phyloP scores from a whole-genome alignment of 169 alveolate genomes.

The Eimeria acervulina region DNA sequence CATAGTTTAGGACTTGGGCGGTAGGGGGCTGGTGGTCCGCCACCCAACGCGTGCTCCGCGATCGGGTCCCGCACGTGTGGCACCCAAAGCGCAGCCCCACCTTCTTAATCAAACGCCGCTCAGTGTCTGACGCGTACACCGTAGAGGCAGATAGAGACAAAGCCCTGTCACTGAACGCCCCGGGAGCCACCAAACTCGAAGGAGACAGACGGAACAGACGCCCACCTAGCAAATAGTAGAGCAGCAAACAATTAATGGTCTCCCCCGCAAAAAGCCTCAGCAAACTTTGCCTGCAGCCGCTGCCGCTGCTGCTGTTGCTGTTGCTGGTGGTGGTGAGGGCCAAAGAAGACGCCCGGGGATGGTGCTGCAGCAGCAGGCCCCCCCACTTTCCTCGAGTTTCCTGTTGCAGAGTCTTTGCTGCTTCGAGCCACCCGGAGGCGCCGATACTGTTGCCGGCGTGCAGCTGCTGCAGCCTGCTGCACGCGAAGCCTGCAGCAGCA shows the following conservation, averaged over 20 bases:
- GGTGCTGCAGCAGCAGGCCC: conserved; percentile 45
- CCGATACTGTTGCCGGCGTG: background rate
- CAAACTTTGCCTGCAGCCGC: background rate
- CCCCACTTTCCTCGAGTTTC: conserved; percentile 64
- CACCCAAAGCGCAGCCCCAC: conserved; percentile 88
- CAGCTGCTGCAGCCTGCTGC: conserved; percentile 60
- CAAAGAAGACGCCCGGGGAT: background rate
- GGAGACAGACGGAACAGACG: conserved; percentile 63
- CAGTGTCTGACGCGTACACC: conserved; percentile 17
- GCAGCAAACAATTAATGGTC: conserved; percentile 2
- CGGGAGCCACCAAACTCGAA: conserved; percentile 43
- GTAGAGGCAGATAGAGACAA: background rate
- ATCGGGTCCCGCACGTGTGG: conserved; percentile 88
- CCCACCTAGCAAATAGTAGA: conserved; percentile 34
- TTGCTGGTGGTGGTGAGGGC: background rate
- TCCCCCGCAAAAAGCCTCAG: background rate
- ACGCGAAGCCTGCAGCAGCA: conserved; percentile 15
- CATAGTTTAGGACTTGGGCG: conserved; percentile 84
- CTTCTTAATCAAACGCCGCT: conserved; percentile 72
- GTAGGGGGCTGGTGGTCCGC: conserved; percentile 92
- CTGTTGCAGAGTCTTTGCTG: conserved; percentile 52
- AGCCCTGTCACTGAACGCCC: background rate
- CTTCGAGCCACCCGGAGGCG: background rate
- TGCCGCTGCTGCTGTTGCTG: conserved; percentile 40
- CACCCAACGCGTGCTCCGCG: conserved; percentile 83